Evolutionary conservation across 2,329 filamentous ascomycete genomes (phyloP).

Genomic region (Penicillium sp.): DNA sequence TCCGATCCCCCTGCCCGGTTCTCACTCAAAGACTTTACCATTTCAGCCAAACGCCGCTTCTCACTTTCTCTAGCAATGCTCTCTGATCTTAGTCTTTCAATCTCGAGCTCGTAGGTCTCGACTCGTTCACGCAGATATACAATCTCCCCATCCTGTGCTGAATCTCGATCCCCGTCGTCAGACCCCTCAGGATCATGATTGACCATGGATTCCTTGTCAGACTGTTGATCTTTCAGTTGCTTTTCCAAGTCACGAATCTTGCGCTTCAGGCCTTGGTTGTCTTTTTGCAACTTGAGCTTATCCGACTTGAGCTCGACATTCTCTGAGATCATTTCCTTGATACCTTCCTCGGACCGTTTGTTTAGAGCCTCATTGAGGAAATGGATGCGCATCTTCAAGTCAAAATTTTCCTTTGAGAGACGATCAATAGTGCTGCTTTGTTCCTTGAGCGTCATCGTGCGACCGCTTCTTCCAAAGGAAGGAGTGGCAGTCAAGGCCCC

Average conservation of each 20-base stretch:
- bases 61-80: constrained; percentile 76
- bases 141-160: constrained; percentile 75
- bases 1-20: constrained; percentile 49
- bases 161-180: constrained; percentile 49
- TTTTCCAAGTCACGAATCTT: constrained; percentile 85
- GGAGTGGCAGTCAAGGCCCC: constrained; percentile 49
- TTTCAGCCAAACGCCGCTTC: constrained; percentile 79
- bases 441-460: constrained; percentile 86
- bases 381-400: constrained; percentile 94
- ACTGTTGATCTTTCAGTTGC: constrained; percentile 60
- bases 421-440: constrained; percentile 97
- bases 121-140: constrained; percentile 79
- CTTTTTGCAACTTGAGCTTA: constrained; percentile 81
- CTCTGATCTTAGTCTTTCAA: constrained; percentile 78
- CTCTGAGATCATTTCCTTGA: constrained; percentile 97
- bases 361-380: constrained; percentile 92
- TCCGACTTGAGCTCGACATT: constrained; percentile 94
- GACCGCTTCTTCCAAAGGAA: constrained; percentile 55
- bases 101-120: constrained; percentile 77
- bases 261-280: constrained; percentile 78
- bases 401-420: constrained; percentile 96
- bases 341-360: constrained; percentile 89
- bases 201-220: constrained; percentile 45
- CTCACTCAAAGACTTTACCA: constrained; percentile 65
- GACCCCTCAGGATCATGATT: constrained; percentile 43